Evolutionary conservation across 495 filamentous ascomycete species (phyloP), one percentile per base, ranked within the genome.

Genomic region (Penicillium bialowiezense): DNA sequence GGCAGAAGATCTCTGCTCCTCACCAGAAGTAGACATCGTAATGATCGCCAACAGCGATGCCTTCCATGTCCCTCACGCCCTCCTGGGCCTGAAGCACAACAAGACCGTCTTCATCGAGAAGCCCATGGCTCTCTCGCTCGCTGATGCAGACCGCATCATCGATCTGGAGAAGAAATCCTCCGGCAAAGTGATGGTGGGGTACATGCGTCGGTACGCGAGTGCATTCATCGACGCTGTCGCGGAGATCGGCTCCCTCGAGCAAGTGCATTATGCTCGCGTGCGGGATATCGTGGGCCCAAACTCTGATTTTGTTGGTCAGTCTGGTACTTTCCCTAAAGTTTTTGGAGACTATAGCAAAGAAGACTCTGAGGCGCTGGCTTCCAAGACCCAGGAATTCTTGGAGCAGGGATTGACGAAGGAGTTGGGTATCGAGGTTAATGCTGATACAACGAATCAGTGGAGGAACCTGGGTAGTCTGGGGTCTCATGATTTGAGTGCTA

Each of bases 31-130:
- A 13, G 72, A 77, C 49, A 54, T 75, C 8, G 64, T 78, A 19
- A 47, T 77, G 36, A 63, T 64, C 45, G 46, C 56, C 40, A 69
- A 58, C 24, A 50, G 54, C 12, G 66, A 77, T 44, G 71, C 58
- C 15, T 76, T 59, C 54, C 75, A 78, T 50, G 63, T 47, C 8
- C 39, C 58, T 1, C 55, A 69, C 44, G 56, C 52, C 6, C 55
- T 78, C 12, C 26, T 61, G 1, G 72, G 64, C n/a, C 61, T 78
- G 5, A n/a, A 66, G 18, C 37, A 57, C 21, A 44, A 52, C 33
- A 76, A 77, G 53, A 50, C 56, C 34, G 67, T 65, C 35, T 61
- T 79, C 10, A 48, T 77, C 17, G 75, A 78, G 51, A 79, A 79
- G 56, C 75, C 75, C 7, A 45, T 75, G 40, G 57, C 75, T 18